phyloP scores from a whole-genome alignment of 2,329 filamentous ascomycete genomes.

The Botrytis fragariae region DNA sequence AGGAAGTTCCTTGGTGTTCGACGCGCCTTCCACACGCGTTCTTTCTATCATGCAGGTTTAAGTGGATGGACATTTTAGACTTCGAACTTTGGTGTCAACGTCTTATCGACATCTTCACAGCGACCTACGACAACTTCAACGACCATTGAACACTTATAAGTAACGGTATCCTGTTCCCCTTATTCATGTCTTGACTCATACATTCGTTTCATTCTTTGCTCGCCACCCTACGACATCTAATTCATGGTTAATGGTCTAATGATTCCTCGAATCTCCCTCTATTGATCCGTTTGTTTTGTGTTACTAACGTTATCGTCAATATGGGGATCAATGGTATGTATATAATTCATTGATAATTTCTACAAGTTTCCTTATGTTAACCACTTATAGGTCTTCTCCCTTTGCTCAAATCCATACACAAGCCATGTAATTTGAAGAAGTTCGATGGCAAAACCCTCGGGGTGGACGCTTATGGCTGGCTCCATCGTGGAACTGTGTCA shows the following conservation, averaged over 20 bases:
- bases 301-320: conserved; percentile 23
- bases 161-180: not conserved
- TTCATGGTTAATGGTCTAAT: not conserved
- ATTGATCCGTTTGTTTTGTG: conserved; percentile 27
- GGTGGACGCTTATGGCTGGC: conserved; percentile 98
- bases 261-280: conserved; percentile 25
- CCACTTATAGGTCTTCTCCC: conserved; percentile 69
- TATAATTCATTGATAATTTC: not conserved
- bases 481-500: conserved; percentile 86
- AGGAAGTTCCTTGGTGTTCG: conserved; percentile 10
- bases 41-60: conserved; percentile 13
- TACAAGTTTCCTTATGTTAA: conserved; percentile 27
- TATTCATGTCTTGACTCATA: conserved; percentile 2
- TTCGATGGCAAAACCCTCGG: conserved; percentile 84
- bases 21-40: conserved; percentile 22
- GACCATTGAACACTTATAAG: not conserved
- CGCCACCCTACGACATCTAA: conserved; percentile 5
- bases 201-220: conserved; percentile 14
- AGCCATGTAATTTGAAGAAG: conserved; percentile 80
- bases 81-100: conserved; percentile 4
- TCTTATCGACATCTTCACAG: conserved; percentile 12
- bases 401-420: conserved; percentile 94
- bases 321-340: conserved; percentile 30
- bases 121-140: conserved; percentile 1
- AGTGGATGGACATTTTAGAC: not conserved